A percentile compares a stretch with the other conserved stretches of the same genome.
Evolutionary conservation across 129 eudicot species (phyloP).

Genomic region (Deinandra increscens): DNA sequence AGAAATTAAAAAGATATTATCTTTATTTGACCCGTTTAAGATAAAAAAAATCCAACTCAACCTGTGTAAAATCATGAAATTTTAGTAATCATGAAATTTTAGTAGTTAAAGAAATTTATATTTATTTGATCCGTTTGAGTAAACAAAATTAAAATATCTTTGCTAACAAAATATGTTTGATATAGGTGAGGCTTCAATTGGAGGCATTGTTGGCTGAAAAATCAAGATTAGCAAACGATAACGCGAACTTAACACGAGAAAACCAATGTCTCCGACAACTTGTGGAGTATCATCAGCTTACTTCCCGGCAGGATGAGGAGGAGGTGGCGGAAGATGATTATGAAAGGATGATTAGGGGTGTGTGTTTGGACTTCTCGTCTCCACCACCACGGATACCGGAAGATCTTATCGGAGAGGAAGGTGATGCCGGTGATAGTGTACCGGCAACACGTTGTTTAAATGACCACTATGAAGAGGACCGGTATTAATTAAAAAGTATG

Average conservation of each 20-base stretch:
- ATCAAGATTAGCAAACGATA: constrained; percentile 84
- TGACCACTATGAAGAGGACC: constrained; percentile 33
- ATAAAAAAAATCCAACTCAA: neutral
- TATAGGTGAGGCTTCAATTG: constrained; percentile 87
- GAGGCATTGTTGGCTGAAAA: constrained; percentile 93
- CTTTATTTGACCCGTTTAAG: no score
- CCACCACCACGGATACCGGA: constrained; percentile 41
- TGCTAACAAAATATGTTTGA: neutral
- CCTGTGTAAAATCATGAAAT: neutral
- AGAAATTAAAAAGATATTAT: no score
- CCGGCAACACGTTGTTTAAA: constrained; percentile 21
- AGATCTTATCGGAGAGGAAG: constrained; percentile 28
- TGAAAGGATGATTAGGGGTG: constrained; percentile 56
- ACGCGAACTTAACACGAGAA: constrained; percentile 76
- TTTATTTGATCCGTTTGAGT: neutral
- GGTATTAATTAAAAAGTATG: neutral
- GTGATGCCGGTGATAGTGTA: constrained; percentile 14
- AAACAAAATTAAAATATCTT: neutral
- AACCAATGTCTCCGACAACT: constrained; percentile 83
- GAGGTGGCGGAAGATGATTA: constrained; percentile 46
- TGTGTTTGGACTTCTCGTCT: constrained; percentile 73
- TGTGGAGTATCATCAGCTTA: constrained; percentile 87
- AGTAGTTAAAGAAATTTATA: no score
- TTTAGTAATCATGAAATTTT: neutral
- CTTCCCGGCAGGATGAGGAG: constrained; percentile 64